Conservation (phyloP, 2,329 filamentous ascomycete species). For the Calonectria fujianensis region DNA sequence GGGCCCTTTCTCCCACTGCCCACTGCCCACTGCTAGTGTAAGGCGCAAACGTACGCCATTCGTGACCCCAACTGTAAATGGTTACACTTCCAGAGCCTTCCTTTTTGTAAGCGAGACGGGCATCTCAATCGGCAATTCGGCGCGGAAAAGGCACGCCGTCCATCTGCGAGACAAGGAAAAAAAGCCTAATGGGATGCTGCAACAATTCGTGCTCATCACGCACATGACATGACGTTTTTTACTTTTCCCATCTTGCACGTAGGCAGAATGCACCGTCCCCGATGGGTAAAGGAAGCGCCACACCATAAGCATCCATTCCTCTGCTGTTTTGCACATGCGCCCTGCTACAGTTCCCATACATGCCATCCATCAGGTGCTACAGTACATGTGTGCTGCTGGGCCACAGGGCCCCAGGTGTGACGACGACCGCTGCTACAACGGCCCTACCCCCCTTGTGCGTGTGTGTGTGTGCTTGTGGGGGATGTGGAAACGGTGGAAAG, state of each 20-base stretch:
- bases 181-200: conserved; percentile 26
- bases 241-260: conserved; percentile 20
- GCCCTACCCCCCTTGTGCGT: neutral
- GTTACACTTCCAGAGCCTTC: conserved; percentile 12
- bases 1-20: neutral
- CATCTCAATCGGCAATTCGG: conserved; percentile 27
- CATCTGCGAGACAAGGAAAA: neutral
- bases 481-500: conserved; percentile 9
- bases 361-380: conserved; percentile 18
- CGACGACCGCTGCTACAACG: neutral
- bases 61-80: neutral
- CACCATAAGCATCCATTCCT: conserved; percentile 24
- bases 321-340: conserved; percentile 25
- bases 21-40: neutral
- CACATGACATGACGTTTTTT: conserved; percentile 24
- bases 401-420: conserved; percentile 7
- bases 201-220: conserved; percentile 28
- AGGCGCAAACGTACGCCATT: conserved; percentile 16
- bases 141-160: conserved; percentile 30
- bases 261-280: conserved; percentile 1
- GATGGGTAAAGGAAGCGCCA: conserved; percentile 26
- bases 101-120: conserved; percentile 7
- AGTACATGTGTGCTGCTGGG: neutral
- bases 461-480: neutral
- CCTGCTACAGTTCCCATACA: conserved; percentile 24